Conservation (phyloP, 2,329 filamentous ascomycete genomes). For the Cladosporium colombiae region DNA sequence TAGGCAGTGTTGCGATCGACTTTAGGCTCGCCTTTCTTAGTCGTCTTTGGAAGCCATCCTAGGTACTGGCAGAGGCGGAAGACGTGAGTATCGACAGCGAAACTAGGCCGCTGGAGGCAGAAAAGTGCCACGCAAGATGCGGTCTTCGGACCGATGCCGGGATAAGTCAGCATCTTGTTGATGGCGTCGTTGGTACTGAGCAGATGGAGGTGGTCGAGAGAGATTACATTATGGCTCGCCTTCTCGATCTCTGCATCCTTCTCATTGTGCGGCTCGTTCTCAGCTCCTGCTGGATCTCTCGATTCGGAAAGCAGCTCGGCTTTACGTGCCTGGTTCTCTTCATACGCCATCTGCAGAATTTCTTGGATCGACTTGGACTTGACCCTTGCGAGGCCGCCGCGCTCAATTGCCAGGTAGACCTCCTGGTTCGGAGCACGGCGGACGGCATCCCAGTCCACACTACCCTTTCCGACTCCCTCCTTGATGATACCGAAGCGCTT, state of each 20-base stretch:
- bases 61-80: slow-evolving; percentile 64
- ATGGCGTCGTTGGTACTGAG: slow-evolving; percentile 59
- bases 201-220: slow-evolving; percentile 62
- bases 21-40: slow-evolving; percentile 46
- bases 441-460: slow-evolving; percentile 74
- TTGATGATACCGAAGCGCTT: slow-evolving; percentile 63
- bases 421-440: slow-evolving; percentile 59
- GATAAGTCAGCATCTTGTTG: slow-evolving; percentile 58
- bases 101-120: slow-evolving; percentile 63
- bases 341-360: slow-evolving; percentile 71
- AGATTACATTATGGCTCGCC: slow-evolving; percentile 61
- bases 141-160: slow-evolving; percentile 67
- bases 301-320: slow-evolving; percentile 49
- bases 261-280: slow-evolving; percentile 50
- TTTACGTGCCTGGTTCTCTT: slow-evolving; percentile 63
- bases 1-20: slow-evolving; percentile 56
- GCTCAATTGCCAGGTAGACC: slow-evolving; percentile 68
- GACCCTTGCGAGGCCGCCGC: slow-evolving; percentile 68
- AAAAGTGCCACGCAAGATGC: slow-evolving; percentile 66
- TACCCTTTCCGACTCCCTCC: slow-evolving; percentile 66
- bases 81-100: slow-evolving; percentile 68
- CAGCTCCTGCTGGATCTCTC: slow-evolving; percentile 39
- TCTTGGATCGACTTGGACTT: slow-evolving; percentile 74
- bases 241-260: slow-evolving; percentile 60
- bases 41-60: slow-evolving; percentile 57